phyloP scores from a whole-genome alignment of 2,329 filamentous ascomycete genomes.

The Aureobasidium sp. region DNA sequence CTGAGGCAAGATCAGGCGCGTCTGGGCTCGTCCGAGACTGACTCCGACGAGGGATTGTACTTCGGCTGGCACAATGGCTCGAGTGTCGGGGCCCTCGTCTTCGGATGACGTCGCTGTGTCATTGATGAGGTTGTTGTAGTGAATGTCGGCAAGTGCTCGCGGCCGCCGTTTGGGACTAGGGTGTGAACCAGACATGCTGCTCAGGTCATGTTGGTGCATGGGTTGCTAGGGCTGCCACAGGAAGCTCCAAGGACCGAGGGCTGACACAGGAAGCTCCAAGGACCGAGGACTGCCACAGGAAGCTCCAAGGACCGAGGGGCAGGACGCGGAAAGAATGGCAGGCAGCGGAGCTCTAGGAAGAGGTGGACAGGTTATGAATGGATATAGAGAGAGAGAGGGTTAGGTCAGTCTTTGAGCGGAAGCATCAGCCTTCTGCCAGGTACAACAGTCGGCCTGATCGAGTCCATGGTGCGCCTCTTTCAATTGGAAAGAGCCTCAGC shows the following conservation, averaged over 20 bases:
- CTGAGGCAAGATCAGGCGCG: constrained; percentile 46
- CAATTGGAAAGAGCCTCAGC: background rate
- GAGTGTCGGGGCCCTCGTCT: constrained; percentile 28
- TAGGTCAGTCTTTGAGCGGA: background rate
- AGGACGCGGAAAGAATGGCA: background rate
- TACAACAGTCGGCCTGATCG: background rate
- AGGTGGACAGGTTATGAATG: background rate
- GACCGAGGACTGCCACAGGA: background rate
- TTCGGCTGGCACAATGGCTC: constrained; percentile 28
- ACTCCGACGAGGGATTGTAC: constrained; percentile 45
- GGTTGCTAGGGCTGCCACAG: background rate
- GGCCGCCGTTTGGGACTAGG: constrained; percentile 9
- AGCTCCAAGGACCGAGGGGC: background rate
- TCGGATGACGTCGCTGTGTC: constrained; percentile 37
- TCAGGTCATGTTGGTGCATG: background rate
- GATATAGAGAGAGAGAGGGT: background rate
- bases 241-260: background rate
- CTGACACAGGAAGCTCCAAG: background rate
- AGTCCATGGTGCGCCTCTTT: background rate
- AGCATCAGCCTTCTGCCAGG: background rate
- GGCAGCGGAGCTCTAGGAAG: background rate
- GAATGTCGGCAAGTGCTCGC: constrained; percentile 35
- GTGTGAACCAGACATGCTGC: background rate
- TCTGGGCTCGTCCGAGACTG: constrained; percentile 51
- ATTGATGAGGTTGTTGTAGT: constrained; percentile 33